Evolutionary conservation across 306 rosid genomes (phyloP).

Genomic region (Trichosanthes truncata): DNA sequence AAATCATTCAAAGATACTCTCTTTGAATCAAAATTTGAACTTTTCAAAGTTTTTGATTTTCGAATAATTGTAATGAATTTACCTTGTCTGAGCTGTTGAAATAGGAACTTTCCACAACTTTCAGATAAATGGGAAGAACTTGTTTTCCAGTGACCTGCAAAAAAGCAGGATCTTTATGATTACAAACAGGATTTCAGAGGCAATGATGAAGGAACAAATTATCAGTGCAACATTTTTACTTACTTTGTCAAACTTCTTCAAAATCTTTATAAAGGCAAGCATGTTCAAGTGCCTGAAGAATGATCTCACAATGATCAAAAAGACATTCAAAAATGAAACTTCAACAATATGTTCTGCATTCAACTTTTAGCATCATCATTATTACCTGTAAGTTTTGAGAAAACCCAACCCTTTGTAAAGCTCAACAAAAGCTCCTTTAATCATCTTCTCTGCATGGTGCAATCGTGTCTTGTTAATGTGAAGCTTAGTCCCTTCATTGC

Average conservation of each 20-base stretch:
- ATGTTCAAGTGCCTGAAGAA: constrained; percentile 78
- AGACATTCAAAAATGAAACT: neutral
- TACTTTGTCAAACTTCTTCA: constrained; percentile 97
- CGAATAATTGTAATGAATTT: constrained; percentile 10
- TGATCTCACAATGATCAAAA: constrained; percentile 10
- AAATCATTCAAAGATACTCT: constrained; percentile 12
- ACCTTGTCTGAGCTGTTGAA: constrained; percentile 97
- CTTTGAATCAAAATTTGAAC: constrained; percentile 16
- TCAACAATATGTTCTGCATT: neutral
- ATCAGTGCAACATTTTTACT: constrained; percentile 18
- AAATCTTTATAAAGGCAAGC: constrained; percentile 85
- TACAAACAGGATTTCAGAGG: neutral
- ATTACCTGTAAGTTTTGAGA: constrained; percentile 80
- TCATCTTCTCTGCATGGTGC: constrained; percentile 93
- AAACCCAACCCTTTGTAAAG: constrained; percentile 87
- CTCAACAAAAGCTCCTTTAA: constrained; percentile 80
- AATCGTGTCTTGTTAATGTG: constrained; percentile 59
- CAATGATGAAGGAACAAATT: constrained; percentile 3
- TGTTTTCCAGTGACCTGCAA: constrained; percentile 79
- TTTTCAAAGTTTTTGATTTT: neutral
- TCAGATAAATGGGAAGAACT: constrained; percentile 80
- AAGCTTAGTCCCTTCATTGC: constrained; percentile 52
- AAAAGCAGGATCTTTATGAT: neutral
- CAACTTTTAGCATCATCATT: neutral
- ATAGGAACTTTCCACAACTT: constrained; percentile 89